Evolutionary conservation across 805 yeast genomes (phyloP).

Genomic region (Candida namnaoensis): DNA sequence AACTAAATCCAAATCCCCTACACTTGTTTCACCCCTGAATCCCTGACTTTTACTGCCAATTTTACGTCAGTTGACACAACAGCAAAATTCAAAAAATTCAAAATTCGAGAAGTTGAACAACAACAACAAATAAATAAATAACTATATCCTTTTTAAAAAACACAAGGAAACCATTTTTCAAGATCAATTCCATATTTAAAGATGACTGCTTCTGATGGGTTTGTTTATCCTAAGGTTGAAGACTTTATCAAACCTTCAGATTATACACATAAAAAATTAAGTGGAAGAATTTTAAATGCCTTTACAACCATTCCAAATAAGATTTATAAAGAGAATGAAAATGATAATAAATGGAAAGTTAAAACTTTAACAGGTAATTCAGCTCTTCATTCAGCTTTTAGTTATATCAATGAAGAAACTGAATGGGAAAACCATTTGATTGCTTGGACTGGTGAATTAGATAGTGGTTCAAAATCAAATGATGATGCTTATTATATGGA

Average conservation of each 20-base stretch:
- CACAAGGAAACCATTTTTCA: no score
- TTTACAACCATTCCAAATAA: constrained; percentile 63
- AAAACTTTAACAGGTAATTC: constrained; percentile 72
- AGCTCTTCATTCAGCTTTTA: constrained; percentile 71
- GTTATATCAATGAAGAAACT: constrained; percentile 51
- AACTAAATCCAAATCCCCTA: no score
- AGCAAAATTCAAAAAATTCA: no score
- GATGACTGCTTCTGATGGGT: not conserved
- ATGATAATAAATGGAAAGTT: constrained; percentile 29
- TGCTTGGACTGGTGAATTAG: constrained; percentile 94
- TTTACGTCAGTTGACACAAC: no score
- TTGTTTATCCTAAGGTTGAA: constrained; percentile 5
- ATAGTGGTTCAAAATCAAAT: constrained; percentile 3
- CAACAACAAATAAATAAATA: no score
- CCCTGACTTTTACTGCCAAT: no score
- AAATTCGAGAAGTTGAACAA: no score
- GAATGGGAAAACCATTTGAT: constrained; percentile 84
- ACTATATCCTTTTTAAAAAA: no score
- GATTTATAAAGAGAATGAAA: constrained; percentile 33
- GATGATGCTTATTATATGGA: constrained; percentile 57
- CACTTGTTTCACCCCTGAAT: no score
- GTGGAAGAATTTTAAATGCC: constrained; percentile 60
- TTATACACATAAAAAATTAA: constrained; percentile 13
- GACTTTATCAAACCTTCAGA: constrained; percentile 17
- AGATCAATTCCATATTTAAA: no score